Conservation (phyloP, 2,329 filamentous ascomycete species). For the Podosphaera fusca region DNA sequence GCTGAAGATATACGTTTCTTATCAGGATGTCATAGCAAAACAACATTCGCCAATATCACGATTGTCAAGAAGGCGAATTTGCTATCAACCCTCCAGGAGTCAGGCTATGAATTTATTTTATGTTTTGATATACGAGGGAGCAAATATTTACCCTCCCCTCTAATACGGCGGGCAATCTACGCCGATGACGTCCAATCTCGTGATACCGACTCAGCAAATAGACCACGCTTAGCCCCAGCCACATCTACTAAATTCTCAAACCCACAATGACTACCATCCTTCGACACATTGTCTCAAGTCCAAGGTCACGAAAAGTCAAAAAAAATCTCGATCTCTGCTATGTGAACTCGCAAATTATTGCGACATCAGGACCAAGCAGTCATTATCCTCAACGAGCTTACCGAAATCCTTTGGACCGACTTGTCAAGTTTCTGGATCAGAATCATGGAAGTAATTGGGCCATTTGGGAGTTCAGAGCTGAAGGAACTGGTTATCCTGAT, state of each 20-base stretch:
- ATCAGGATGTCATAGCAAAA: not conserved
- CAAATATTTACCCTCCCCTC: not conserved
- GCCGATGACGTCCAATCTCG: not conserved
- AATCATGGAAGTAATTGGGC: conserved; percentile 72
- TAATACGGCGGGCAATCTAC: not conserved
- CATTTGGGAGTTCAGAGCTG: conserved; percentile 94
- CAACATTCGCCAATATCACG: not conserved
- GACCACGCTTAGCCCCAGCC: not conserved
- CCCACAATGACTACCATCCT: conserved; percentile 48
- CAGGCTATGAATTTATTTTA: not conserved
- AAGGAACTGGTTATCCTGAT: conserved; percentile 90
- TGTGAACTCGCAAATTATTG: conserved; percentile 56
- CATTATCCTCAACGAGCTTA: conserved; percentile 83
- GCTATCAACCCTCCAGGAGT: not conserved
- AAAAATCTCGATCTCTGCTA: conserved; percentile 87
- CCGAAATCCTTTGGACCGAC: conserved; percentile 70
- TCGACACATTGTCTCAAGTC: conserved; percentile 77
- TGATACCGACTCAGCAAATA: not conserved
- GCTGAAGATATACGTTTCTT: not conserved
- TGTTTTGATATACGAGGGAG: not conserved
- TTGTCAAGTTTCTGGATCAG: conserved; percentile 69
- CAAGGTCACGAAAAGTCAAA: conserved; percentile 63
- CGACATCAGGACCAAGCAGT: conserved; percentile 61
- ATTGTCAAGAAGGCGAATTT: not conserved
- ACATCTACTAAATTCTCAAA: not conserved